Base-by-base conservation (phyloP, 164 flowering plant genomes). In the Magnolia changhungtana region DNA sequence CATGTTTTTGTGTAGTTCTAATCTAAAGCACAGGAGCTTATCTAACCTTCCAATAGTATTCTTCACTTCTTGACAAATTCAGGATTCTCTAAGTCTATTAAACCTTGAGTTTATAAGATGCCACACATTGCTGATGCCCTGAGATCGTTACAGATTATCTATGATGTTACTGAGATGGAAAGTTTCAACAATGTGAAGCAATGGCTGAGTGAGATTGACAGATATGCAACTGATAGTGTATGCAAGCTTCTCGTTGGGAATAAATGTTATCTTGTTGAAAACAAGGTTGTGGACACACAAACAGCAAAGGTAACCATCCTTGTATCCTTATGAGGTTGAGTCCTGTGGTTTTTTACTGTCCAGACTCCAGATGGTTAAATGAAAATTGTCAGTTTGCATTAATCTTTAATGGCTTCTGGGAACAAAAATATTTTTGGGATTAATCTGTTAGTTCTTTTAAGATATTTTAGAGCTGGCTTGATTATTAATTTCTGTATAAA, bases 201-300 rank as follows among this genome's bases (percentile, higher is more conserved):
- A 75, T 89, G 90, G 92, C 79, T 89, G 79, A 86, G 74, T 80
- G 91, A 89, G 79, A 87, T 89, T 74, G 90, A 89, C 66, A 84
- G 92, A 86, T 89, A 87, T 83, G 90, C 90, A 78, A 89, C 81
- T 81, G 92, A 89, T n/a, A 80, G 82, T 77, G 92, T 89, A 1
- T 85, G 89, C 85, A 89, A 89, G 82, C 90, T 89, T 82, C 85
- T 89, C n/a, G 89, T 89, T 73, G 90, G 90, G 37, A 89, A 89
- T 78, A 87, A 89, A 76, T 85, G 92, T 72, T 90, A 89, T 86
- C 76, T 89, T 75, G 88, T 84, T 72, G 92, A 87, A 66, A 78
- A 82, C 79, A 89, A 86, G 79, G 89, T 87, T 45, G 90, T 89
- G 74, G 86, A 80, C 79, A n/a, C n/a, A n/a, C 78, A 86, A 76